Conservation (phyloP, 805 yeast species). For the Metschnikowia borealis region DNA sequence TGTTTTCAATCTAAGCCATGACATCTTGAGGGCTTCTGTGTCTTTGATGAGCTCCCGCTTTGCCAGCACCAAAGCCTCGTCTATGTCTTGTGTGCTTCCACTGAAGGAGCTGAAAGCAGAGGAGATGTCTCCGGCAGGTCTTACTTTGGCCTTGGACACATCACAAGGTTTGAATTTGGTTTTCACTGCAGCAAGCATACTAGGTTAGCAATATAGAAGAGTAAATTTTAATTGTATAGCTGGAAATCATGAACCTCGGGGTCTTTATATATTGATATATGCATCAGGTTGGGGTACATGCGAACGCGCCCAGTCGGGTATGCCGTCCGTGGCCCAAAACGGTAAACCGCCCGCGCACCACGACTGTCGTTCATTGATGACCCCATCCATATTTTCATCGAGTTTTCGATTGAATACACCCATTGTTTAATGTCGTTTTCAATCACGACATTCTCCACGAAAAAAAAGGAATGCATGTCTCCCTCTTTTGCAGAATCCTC, state of each 20-base stretch:
- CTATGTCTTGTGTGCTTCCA: background rate
- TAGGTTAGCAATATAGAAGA: background rate
- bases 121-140: conserved; percentile 11
- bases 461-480: background rate
- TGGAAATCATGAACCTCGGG: background rate
- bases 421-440: background rate
- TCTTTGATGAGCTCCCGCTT: conserved; percentile 6
- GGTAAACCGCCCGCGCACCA: conserved; percentile 5
- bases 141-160: conserved; percentile 7
- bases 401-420: background rate
- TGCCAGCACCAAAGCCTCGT: conserved; percentile 5
- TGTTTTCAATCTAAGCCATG: conserved; percentile 7
- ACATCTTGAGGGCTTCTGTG: conserved; percentile 4
- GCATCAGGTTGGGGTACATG: background rate
- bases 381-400: background rate
- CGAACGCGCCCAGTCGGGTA: background rate
- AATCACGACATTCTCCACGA: background rate
- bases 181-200: background rate
- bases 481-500: background rate
- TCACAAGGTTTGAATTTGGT: conserved; percentile 4
- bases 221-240: background rate
- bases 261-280: background rate
- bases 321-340: background rate
- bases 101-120: conserved; percentile 9
- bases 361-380: background rate